phyloP scores from a whole-genome alignment of 495 filamentous ascomycete genomes.

The Pseudomonodictys pantanalensis region DNA sequence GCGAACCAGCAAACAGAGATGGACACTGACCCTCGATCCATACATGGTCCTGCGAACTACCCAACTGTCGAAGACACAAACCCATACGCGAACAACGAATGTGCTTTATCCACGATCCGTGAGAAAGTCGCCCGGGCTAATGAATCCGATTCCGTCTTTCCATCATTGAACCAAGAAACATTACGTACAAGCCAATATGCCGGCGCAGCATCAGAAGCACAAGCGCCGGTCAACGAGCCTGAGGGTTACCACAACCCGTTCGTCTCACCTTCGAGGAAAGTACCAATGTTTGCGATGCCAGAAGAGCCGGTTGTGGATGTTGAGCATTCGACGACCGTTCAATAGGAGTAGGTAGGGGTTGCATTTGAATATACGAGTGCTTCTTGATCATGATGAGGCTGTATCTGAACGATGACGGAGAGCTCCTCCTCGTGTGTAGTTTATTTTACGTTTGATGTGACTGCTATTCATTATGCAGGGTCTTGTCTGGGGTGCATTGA shows the following conservation, averaged over 20 bases:
- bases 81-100: conserved; percentile 23
- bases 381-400: too few relatives aligned
- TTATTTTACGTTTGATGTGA: too few relatives aligned
- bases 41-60: neutral
- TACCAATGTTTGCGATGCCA: conserved; percentile 28
- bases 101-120: conserved; percentile 18
- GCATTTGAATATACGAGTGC: too few relatives aligned
- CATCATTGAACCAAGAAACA: conserved; percentile 2
- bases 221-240: neutral
- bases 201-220: neutral
- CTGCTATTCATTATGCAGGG: too few relatives aligned
- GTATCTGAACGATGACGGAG: too few relatives aligned
- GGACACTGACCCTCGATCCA: neutral
- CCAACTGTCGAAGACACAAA: neutral
- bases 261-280: conserved; percentile 18
- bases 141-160: neutral
- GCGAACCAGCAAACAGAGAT: neutral
- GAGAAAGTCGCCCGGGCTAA: conserved; percentile 24
- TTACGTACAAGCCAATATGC: neutral
- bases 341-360: too few relatives aligned
- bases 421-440: too few relatives aligned
- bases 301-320: conserved; percentile 29
- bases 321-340: conserved; percentile 7
- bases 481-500: too few relatives aligned
- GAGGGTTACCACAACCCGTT: conserved; percentile 9